Conservation (phyloP, 2,329 filamentous ascomycete species). For the Thermothelomyces thermophilus region DNA sequence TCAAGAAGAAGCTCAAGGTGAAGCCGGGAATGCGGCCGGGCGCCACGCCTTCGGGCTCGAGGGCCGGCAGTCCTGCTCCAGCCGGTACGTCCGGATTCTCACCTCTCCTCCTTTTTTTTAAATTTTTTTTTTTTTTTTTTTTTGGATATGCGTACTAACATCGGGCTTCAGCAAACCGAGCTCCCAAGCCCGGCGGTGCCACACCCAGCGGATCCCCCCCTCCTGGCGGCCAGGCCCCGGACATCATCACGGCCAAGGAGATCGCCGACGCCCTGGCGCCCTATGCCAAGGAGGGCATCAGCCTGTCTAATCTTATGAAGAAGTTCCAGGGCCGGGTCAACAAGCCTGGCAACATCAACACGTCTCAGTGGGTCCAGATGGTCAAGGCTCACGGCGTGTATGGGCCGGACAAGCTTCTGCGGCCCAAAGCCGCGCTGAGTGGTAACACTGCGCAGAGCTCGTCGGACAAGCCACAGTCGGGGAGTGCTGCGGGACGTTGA, state of each 20-base stretch:
- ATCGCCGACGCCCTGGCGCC: constrained; percentile 25
- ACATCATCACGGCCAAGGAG: constrained; percentile 50
- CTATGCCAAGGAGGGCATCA: constrained; percentile 42
- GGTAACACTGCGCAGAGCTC: no score
- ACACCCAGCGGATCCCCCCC: constrained; percentile 19
- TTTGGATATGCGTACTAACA: background rate
- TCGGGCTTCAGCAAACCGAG: constrained; percentile 8
- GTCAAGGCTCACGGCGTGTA: constrained; percentile 51
- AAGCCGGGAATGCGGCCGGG: constrained; percentile 38
- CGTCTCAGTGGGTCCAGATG: constrained; percentile 51
- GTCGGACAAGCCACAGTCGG: background rate
- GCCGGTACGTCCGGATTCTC: constrained; percentile 31
- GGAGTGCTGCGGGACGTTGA: background rate
- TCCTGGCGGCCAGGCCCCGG: constrained; percentile 45
- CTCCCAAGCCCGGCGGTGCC: constrained; percentile 11
- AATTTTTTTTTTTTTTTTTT: no score
- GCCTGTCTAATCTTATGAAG: constrained; percentile 47
- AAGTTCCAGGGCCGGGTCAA: constrained; percentile 49
- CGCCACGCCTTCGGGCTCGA: constrained; percentile 52
- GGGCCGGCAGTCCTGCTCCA: constrained; percentile 54
- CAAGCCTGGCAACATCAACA: constrained; percentile 44
- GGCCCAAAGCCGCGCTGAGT: constrained; percentile 20
- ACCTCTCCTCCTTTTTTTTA: background rate
- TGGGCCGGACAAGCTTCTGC: constrained; percentile 48
- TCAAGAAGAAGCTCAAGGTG: constrained; percentile 52